Conservation (phyloP, 345 rosid species). For the Luvunga scandens region DNA sequence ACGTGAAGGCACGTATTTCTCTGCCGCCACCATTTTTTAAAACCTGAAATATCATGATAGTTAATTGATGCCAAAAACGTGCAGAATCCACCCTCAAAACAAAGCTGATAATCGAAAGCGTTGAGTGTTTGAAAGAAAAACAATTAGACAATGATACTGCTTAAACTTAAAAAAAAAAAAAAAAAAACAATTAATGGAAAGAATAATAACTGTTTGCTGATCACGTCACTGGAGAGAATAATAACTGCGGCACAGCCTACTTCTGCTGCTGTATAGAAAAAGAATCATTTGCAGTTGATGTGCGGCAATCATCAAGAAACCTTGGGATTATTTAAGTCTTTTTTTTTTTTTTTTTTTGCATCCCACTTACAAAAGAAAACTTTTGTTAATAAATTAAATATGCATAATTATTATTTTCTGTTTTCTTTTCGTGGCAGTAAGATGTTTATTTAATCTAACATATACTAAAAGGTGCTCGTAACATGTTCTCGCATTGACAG, state of each 20-base stretch:
- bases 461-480: too few relatives aligned
- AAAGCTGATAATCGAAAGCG: background rate
- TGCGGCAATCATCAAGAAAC: background rate
- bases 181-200: background rate
- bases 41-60: background rate
- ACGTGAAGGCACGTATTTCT: slow-evolving; percentile 4
- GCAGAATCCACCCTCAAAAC: background rate
- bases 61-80: background rate
- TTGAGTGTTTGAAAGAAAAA: background rate
- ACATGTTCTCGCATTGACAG: too few relatives aligned
- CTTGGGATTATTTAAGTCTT: background rate
- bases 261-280: background rate
- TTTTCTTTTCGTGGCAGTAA: too few relatives aligned
- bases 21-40: background rate
- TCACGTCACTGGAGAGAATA: background rate
- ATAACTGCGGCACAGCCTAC: background rate
- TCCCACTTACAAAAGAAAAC: background rate
- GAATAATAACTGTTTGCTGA: background rate
- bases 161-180: background rate
- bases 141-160: slow-evolving; percentile 1
- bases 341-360: background rate
- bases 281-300: background rate
- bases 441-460: too few relatives aligned
- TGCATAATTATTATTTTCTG: too few relatives aligned
- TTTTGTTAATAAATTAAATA: too few relatives aligned